phyloP scores from a whole-genome alignment of 2,329 filamentous ascomycete species.

The Venturia pyrina region DNA sequence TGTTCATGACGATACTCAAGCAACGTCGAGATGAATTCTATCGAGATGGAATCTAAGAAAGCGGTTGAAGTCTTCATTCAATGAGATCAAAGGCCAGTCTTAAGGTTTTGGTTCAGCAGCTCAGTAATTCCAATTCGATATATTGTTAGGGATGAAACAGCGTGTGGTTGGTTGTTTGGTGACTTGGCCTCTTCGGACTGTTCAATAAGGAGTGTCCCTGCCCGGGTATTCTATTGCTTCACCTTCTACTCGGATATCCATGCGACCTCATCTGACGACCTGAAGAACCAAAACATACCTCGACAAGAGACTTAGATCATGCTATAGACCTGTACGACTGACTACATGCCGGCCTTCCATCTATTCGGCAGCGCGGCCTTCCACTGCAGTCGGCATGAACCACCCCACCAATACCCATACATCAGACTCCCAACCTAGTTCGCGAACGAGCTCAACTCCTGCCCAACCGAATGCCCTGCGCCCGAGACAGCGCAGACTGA shows the following conservation, averaged over 20 bases:
- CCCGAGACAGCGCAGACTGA: slow-evolving; percentile 36
- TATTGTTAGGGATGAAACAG: background rate
- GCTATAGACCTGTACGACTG: background rate
- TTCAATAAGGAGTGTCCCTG: background rate
- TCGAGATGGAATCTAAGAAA: background rate
- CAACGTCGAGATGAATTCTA: background rate
- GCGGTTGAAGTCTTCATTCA: too few species aligned
- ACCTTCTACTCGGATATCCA: background rate
- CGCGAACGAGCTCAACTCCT: slow-evolving; percentile 30
- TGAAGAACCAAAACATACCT: background rate
- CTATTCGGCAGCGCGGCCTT: slow-evolving; percentile 7
- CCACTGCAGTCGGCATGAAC: slow-evolving; percentile 17
- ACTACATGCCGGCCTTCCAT: slow-evolving; percentile 7
- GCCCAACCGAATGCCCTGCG: slow-evolving; percentile 30
- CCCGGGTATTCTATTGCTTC: background rate
- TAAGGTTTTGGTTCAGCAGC: background rate
- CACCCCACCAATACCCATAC: slow-evolving; percentile 30
- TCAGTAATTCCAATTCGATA: background rate
- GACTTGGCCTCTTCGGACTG: background rate
- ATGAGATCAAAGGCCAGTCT: too few species aligned
- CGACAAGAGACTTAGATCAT: background rate
- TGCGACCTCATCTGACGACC: background rate
- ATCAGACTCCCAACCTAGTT: slow-evolving; percentile 27
- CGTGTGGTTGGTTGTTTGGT: background rate
- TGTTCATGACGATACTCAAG: background rate